Base-by-base conservation (phyloP, 345 rosid species). In the Lepidium sativum region DNA sequence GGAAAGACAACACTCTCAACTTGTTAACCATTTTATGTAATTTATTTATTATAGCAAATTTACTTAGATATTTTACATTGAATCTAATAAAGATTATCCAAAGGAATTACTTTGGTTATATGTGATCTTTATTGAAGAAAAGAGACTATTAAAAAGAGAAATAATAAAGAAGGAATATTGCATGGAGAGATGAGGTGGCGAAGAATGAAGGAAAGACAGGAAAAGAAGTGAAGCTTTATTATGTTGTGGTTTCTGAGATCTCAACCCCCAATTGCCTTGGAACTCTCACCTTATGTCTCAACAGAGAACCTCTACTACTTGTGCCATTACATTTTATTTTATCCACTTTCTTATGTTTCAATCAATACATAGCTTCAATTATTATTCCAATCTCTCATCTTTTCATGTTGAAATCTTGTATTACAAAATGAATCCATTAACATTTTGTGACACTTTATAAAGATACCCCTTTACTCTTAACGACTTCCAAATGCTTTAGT, bases 191-290 rank as follows among this genome's bases (percentile, higher is more conserved):
- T 53, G 67, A 72, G 48, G 71, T 72, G 76, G 71, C 76, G 67
- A 66, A 2, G 67, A 65, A 72, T 10, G 62, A 72, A 71, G 76
- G 72, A 65, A 58, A 57, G 71, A 57, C 55, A 63, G 60, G 54
- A 57, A 72, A 65, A 65, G 76, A 72, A 65, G 60, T 60, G 58
- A 72, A 65, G 60, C 60, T 72, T 65, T 65, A 18, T 69, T 23
- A 6, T n/a, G n/a, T 55, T 47, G 37, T 63, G 65, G 76, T 50
- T 65, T 65, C 65, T 58, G 71, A 27, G 67, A 60, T 52, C 67
- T 66, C 62, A 58, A 33, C 76, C 71, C 76, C 71, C 75, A 63
- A 52, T 59, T 72, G 76, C 76, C 48, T 72, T 44, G 76, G 61
- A 72, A 72, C 67, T 66, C 76, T 65, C 76, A 67, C 76, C 47